Conservation (phyloP, 768 basidiomycete genomes). For the Lactarius psammicola region DNA sequence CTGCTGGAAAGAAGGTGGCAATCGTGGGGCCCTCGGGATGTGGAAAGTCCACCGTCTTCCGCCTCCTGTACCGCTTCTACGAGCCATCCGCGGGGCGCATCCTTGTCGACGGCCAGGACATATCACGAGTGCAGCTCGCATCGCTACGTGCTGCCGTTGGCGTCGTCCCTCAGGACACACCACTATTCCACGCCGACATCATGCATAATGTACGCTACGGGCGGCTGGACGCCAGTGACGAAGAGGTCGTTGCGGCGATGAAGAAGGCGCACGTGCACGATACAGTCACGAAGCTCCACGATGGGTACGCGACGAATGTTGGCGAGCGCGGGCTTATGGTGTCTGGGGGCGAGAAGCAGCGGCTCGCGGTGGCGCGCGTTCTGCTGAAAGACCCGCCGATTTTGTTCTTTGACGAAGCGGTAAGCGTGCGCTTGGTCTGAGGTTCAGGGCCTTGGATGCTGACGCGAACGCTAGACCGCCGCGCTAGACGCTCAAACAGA, state of each 20-base stretch:
- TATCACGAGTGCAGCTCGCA: conserved; percentile 66
- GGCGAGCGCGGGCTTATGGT: conserved; percentile 98
- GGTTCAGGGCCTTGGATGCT: background rate
- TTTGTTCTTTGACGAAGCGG: conserved; percentile 97
- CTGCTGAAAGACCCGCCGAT: conserved; percentile 94
- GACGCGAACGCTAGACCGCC: conserved; percentile 64
- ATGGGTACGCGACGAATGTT: conserved; percentile 86
- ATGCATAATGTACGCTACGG: conserved; percentile 97
- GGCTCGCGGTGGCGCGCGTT: conserved; percentile 90
- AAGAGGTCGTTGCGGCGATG: conserved; percentile 83
- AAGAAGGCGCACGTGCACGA: conserved; percentile 84
- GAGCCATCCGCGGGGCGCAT: conserved; percentile 81
- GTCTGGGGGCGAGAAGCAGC: conserved; percentile 97
- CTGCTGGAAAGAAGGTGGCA: conserved; percentile 95
- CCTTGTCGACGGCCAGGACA: conserved; percentile 83
- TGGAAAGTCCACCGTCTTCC: conserved; percentile 95
- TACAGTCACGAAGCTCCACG: conserved; percentile 75
- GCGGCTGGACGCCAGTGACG: conserved; percentile 79
- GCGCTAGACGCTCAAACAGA: conserved; percentile 96
- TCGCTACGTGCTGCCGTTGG: conserved; percentile 77
- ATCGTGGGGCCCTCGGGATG: conserved; percentile 97
- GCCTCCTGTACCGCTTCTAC: conserved; percentile 93
- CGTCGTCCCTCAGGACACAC: conserved; percentile 97
- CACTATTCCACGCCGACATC: conserved; percentile 93
- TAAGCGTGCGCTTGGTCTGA: conserved; percentile 40